Base-by-base conservation (phyloP, 1,284 basidiomycete species). In the Microbotryum silenes-acaulis region DNA sequence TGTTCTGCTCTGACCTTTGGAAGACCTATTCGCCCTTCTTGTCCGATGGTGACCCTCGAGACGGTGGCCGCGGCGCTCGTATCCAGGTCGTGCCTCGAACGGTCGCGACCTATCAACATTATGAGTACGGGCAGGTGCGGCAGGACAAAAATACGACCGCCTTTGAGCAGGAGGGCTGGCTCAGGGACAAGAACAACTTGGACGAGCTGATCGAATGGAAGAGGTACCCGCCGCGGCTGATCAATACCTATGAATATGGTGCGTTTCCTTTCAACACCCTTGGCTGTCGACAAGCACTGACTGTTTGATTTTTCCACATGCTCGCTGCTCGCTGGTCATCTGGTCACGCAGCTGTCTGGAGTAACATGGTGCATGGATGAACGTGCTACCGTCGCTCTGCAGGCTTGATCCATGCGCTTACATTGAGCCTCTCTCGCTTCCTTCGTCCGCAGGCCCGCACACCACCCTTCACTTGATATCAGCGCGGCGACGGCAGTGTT, bases 1-100 rank as follows among this genome's bases (percentile, higher is more conserved):
- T 68, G 25, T n/a, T 66, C 14, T 60, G 60, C 27, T 31, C 55
- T 21, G 66, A 68, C 37, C 44, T 65, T 42, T 68, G 66, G 64
- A 33, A 51, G 4, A 42, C 57, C 9, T 31, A 55, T 3, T 46
- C 61, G 42, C 52, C 47, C n/a, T 21, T 52, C 14, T 21, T 14
- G 37, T 9, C 47, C 52, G n/a, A 48, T 51, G 58, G 51, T 12
- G 12, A 9, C 6, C 27, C 18, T 37, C 37, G 33, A 27, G 29
- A 18, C 20, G 25, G 27, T 27, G 54, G 37, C 4, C 23, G 58
- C 9, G 64, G 64, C 23, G 64, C 61, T 49, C 54, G 57, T 45
- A 65, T 63, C 18, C 64, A 63, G 51, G 45, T 65, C 21, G 58
- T 65, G 2, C 64, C 64, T 23, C 42, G 64, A 1, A 61, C 55